phyloP scores from a whole-genome alignment of 108 stramenopile species.

The Nitzschia inconspicua region DNA sequence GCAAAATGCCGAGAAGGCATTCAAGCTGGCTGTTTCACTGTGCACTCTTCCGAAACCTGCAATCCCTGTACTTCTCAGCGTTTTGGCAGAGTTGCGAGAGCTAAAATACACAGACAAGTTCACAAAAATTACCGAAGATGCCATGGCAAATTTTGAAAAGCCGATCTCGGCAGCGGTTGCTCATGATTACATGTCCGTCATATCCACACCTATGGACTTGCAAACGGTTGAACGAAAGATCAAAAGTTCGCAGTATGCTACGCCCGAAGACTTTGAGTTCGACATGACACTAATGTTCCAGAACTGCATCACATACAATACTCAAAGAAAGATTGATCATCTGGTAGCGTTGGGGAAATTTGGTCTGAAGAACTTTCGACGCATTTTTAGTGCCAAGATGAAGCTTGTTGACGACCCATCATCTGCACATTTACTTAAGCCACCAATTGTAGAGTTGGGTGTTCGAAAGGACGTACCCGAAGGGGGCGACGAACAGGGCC shows the following conservation, averaged over 20 bases:
- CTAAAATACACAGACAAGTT: constrained; percentile 71
- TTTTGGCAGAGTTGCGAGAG: constrained; percentile 56
- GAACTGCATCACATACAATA: constrained; percentile 80
- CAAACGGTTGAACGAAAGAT: constrained; percentile 74
- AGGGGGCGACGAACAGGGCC: background rate
- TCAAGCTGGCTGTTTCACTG: constrained; percentile 14
- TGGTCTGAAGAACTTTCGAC: constrained; percentile 61
- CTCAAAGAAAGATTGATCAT: constrained; percentile 52
- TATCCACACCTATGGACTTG: constrained; percentile 71
- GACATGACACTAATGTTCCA: constrained; percentile 73
- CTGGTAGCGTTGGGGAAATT: constrained; percentile 66
- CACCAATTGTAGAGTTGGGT: background rate
- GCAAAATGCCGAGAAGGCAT: constrained; percentile 28
- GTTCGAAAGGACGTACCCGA: constrained; percentile 13
- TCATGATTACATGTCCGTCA: constrained; percentile 65
- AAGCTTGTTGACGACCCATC: constrained; percentile 53
- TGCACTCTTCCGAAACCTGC: constrained; percentile 53
- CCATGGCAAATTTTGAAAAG: constrained; percentile 68
- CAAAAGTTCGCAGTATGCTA: constrained; percentile 38
- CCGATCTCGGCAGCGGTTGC: constrained; percentile 61
- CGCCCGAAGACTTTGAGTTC: constrained; percentile 81
- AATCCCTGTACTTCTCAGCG: constrained; percentile 41
- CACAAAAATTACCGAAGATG: constrained; percentile 74
- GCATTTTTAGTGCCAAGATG: constrained; percentile 54
- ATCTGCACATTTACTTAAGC: constrained; percentile 3